Percentiles rank a stretch among this genome's conserved stretches.
Conservation (phyloP, 129 eudicot species). For the Apium graveolens region DNA sequence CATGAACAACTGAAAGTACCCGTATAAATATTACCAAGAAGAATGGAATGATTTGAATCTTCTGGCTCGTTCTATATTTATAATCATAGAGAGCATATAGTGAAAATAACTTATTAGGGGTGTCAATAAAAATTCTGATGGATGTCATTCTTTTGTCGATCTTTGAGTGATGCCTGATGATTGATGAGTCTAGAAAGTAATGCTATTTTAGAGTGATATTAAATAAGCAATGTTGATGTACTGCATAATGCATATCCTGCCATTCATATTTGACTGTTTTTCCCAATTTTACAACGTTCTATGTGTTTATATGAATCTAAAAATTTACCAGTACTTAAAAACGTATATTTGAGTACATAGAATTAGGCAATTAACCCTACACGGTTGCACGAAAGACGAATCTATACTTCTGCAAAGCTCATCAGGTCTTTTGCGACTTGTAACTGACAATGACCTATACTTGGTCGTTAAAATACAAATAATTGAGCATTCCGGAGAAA, state of each 20-base stretch:
- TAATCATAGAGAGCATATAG: conserved; percentile 13
- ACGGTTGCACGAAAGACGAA: not conserved
- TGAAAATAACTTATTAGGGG: not conserved
- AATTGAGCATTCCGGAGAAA: no score
- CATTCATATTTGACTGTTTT: not conserved
- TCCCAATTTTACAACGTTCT: not conserved
- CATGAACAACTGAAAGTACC: no score
- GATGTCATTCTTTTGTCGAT: conserved; percentile 7
- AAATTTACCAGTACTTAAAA: not conserved
- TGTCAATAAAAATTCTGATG: conserved; percentile 6
- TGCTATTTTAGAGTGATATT: not conserved
- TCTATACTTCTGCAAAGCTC: no score
- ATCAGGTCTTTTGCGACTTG: no score
- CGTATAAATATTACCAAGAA: no score
- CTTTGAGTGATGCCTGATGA: conserved; percentile 5
- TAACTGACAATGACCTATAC: no score
- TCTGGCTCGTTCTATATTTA: conserved; percentile 38
- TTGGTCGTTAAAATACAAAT: no score
- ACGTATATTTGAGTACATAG: no score
- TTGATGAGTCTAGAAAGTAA: not conserved
- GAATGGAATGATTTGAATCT: conserved; percentile 6
- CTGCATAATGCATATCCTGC: not conserved
- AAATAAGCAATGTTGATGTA: not conserved
- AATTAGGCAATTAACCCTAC: not conserved
- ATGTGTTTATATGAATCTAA: not conserved